Evolutionary conservation across 2,329 filamentous ascomycete genomes (phyloP).

Genomic region (Sphaerulina vaccinii): DNA sequence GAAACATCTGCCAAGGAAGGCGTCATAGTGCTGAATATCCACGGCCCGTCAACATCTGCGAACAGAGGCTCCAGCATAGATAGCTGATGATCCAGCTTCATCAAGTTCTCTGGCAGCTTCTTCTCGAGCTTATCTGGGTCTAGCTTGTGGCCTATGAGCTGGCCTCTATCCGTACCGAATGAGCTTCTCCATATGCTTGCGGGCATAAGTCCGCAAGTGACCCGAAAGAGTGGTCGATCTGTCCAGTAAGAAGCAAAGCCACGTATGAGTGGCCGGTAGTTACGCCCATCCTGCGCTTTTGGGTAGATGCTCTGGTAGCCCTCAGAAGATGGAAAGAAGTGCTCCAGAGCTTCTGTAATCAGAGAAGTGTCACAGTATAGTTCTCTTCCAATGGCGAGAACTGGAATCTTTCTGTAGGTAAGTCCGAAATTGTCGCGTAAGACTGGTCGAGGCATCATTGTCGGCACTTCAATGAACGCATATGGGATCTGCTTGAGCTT

Average conservation of each 20-base stretch:
- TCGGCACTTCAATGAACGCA: slow-evolving; percentile 39
- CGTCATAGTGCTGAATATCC: slow-evolving; percentile 38
- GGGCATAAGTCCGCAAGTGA: slow-evolving; percentile 44
- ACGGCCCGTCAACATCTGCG: slow-evolving; percentile 29
- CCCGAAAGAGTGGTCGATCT: slow-evolving; percentile 42
- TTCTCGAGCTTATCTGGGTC: slow-evolving; percentile 40
- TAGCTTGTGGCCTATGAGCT: slow-evolving; percentile 42
- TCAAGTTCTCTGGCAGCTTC: slow-evolving; percentile 42
- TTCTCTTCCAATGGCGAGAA: slow-evolving; percentile 36
- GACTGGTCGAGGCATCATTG: slow-evolving; percentile 43
- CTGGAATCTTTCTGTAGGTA: slow-evolving; percentile 42
- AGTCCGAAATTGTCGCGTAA: slow-evolving; percentile 39
- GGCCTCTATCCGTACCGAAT: slow-evolving; percentile 42
- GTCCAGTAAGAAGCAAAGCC: slow-evolving; percentile 45
- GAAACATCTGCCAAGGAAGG: slow-evolving; percentile 41
- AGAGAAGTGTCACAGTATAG: slow-evolving; percentile 40
- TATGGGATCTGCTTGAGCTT: slow-evolving; percentile 42
- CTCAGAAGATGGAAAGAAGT: slow-evolving; percentile 33
- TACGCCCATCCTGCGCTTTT: slow-evolving; percentile 32
- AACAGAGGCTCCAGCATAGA: slow-evolving; percentile 41
- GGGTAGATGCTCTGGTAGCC: slow-evolving; percentile 42
- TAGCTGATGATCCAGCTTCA: slow-evolving; percentile 40
- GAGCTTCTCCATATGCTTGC: slow-evolving; percentile 40
- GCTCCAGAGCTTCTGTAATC: slow-evolving; percentile 34
- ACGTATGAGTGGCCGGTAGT: slow-evolving; percentile 40